Percentiles rank a stretch among this genome's conserved stretches.
Conservation (phyloP, 176 grass and related monocot genomes). For the Oryza rufipogon region DNA sequence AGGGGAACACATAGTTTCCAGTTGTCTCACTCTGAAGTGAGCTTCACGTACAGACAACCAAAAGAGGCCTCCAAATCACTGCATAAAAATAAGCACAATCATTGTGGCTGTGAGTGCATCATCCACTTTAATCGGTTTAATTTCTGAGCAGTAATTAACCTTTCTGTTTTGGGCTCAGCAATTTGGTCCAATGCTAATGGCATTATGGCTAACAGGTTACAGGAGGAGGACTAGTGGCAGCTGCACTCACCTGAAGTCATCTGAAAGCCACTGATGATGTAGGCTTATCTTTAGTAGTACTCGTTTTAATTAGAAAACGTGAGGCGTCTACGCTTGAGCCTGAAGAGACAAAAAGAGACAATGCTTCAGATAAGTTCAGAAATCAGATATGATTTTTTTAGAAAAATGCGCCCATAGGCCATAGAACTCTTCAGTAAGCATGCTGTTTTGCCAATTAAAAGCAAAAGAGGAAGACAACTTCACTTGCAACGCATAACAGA, state of each 20-base stretch:
- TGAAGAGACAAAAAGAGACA: conserved; percentile 44
- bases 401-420: not conserved
- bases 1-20: conserved; percentile 17
- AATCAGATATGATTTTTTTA: conserved; percentile 25
- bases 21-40: not conserved
- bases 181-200: conserved; percentile 8
- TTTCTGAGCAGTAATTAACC: conserved; percentile 26
- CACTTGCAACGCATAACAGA: not conserved
- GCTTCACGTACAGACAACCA: conserved; percentile 22
- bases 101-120: conserved; percentile 47
- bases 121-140: conserved; percentile 37
- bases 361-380: conserved; percentile 39
- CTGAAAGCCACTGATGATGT: conserved; percentile 40
- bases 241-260: conserved; percentile 41
- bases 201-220: conserved; percentile 6
- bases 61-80: conserved; percentile 16
- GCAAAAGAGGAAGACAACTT: conserved; percentile 14
- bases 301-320: conserved; percentile 30
- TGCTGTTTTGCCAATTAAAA: conserved; percentile 23
- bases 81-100: conserved; percentile 35
- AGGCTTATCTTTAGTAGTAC: conserved; percentile 18
- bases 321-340: not conserved
- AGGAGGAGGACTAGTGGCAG: conserved; percentile 32
- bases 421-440: conserved; percentile 34
- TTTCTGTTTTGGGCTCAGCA: conserved; percentile 38